phyloP scores from a whole-genome alignment of 352 stramenopile genomes.

The Globisporangium parvum region DNA sequence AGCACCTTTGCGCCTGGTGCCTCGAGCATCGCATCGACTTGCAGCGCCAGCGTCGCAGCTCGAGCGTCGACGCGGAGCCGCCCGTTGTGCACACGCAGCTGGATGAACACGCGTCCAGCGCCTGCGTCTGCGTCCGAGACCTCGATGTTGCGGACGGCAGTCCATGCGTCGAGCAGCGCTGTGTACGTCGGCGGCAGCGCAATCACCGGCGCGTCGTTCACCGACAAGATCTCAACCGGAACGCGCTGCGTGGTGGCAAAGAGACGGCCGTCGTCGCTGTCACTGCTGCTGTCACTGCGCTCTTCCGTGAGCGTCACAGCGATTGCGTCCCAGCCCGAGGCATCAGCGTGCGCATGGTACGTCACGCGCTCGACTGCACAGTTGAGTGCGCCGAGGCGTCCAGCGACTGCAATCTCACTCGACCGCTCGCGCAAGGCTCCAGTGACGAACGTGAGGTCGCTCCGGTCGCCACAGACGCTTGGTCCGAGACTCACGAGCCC shows the following conservation, averaged over 20 bases:
- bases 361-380: conserved; percentile 43
- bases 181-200: conserved; percentile 23
- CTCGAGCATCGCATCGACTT: background rate
- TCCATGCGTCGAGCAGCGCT: conserved; percentile 26
- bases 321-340: conserved; percentile 30
- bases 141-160: conserved; percentile 12
- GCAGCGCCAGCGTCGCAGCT: background rate
- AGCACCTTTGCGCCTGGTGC: background rate
- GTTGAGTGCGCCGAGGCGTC: conserved; percentile 32
- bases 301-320: conserved; percentile 32
- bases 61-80: conserved; percentile 21
- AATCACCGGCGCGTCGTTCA: conserved; percentile 39
- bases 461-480: conserved; percentile 1
- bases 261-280: conserved; percentile 15
- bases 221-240: conserved; percentile 28
- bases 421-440: background rate
- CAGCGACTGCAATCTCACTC: conserved; percentile 17
- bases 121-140: conserved; percentile 42
- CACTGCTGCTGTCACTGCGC: background rate
- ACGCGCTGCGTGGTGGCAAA: conserved; percentile 32
- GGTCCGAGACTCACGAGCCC: conserved; percentile 28
- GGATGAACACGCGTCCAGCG: conserved; percentile 35
- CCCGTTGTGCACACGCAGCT: conserved; percentile 26
- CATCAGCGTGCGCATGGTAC: conserved; percentile 29
- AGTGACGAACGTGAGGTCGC: background rate